These are phyloP conservation scores for Colletotrichum liaoningense DNA, from an alignment of 2,329 filamentous ascomycete species.

Conservation along the genomic window DNA sequence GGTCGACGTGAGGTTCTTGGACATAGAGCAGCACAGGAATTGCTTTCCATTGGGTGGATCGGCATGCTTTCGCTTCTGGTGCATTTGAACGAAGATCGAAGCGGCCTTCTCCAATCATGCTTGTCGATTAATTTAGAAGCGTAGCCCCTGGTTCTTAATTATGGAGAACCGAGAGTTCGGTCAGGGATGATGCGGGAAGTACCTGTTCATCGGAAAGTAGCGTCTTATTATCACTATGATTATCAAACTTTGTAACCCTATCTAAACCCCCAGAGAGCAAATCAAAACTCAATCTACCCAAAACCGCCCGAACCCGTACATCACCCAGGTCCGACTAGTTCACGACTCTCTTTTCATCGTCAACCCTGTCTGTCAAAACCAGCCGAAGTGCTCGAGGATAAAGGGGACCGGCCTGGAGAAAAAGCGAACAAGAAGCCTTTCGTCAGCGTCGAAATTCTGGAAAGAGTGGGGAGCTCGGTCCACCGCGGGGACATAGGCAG, in stretches of 20 bases:
- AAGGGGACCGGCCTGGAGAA: conserved; percentile 28
- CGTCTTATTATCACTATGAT: background rate
- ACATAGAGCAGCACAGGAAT: background rate
- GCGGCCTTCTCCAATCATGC: conserved; percentile 2
- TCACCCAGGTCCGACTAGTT: background rate
- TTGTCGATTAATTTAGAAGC: conserved; percentile 26
- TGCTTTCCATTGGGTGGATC: background rate
- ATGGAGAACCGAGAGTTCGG: background rate
- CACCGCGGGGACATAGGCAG: background rate
- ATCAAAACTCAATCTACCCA: conserved; percentile 10
- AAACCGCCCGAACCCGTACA: background rate
- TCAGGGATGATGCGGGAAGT: background rate
- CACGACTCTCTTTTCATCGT: background rate
- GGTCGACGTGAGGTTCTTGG: background rate
- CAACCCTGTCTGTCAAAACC: conserved; percentile 21
- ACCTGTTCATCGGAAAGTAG: background rate
- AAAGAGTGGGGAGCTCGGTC: background rate
- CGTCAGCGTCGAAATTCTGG: conserved; percentile 18
- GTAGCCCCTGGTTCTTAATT: conserved; percentile 8
- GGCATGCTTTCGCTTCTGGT: background rate
- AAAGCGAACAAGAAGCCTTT: background rate
- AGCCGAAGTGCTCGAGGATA: conserved; percentile 27
- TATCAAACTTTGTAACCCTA: conserved; percentile 9
- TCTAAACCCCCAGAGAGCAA: conserved; percentile 1
- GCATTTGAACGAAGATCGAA: background rate